Base-by-base conservation (phyloP, 192 early-diverging fungal species). In the Gamsiella multidivaricata region DNA sequence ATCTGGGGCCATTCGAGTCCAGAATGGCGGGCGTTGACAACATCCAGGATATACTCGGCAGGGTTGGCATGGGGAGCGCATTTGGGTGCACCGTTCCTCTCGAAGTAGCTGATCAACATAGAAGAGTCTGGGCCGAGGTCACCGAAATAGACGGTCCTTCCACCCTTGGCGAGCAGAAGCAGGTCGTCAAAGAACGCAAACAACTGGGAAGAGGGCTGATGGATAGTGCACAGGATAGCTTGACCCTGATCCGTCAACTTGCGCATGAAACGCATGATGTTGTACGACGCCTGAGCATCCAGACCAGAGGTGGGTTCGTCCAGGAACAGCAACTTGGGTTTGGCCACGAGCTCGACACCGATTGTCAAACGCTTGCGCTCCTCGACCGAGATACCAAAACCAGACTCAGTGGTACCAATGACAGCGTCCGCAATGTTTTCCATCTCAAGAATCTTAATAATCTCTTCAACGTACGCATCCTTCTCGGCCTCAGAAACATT, bases 221-320 rank as follows among this genome's bases (percentile, higher is more conserved):
- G 95, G 56, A 97, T 95, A 12, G 92, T 94, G 75, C 87, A 95
- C 59, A 88, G 86, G 58, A 91, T 90, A 50, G 88, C 89, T 83
- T 88, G 88, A 53, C 88, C 90, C 43, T 86, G 84, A 54, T 88
- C 81, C 34, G 91, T 85, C 70, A 90, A 69, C 60, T 83, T 81
- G 64, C 85, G 87, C 87, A 92, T 82, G 75, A 94, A 91, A 64
- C 89, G 86, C 66, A 91, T 82, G 58, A 92, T 84, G 81, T 93
- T 89, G 74, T 89, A 90, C 0, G 92, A 90, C 20, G 91, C 83
- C 70, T 95, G 93, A 3, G 90, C 88, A 80, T 92, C 91, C 15
- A 92, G 82, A 45, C 96, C 96, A 23, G 91, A 93, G 6, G 94
- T 96, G 49, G 96, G 96, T 70, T 93, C 96, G 81, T 96, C 94